A percentile compares a stretch with the other conserved stretches of the same genome.
Evolutionary conservation across 805 yeast species (phyloP).

Genomic region (Zygosaccharomyces kombuchaensis): DNA sequence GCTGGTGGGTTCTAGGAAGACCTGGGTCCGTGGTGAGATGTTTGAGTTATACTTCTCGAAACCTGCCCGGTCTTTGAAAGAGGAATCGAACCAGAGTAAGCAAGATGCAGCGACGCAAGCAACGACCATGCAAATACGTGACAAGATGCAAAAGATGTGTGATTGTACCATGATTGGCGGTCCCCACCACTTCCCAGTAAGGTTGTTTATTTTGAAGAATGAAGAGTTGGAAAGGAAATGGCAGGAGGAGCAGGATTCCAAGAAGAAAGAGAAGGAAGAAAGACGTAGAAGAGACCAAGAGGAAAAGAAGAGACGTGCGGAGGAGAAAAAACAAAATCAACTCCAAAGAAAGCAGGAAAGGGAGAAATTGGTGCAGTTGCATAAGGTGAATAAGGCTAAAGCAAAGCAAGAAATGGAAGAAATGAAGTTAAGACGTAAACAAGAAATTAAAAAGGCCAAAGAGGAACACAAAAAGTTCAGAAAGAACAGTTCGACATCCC

Average conservation of each 20-base stretch:
- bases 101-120: conserved; percentile 9
- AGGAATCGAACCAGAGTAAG: conserved; percentile 30
- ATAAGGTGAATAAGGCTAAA: conserved; percentile 23
- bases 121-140: conserved; percentile 46
- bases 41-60: conserved; percentile 80
- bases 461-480: conserved; percentile 18
- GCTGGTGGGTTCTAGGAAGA: conserved; percentile 64
- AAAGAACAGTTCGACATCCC: conserved; percentile 5
- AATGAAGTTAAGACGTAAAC: conserved; percentile 18
- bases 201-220: conserved; percentile 81
- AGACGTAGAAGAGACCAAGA: conserved; percentile 36
- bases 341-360: conserved; percentile 25
- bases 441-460: conserved; percentile 21
- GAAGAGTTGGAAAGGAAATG: conserved; percentile 56
- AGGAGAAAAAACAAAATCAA: conserved; percentile 27
- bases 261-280: conserved; percentile 36
- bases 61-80: conserved; percentile 43
- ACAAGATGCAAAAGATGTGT: conserved; percentile 82
- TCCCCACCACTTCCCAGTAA: conserved; percentile 74
- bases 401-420: conserved; percentile 22
- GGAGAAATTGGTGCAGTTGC: conserved; percentile 16
- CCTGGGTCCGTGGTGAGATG: conserved; percentile 62
- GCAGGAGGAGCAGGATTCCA: conserved; percentile 38
- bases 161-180: conserved; percentile 73
- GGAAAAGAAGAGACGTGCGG: conserved; percentile 24